Conservation (phyloP, 2,329 filamentous ascomycete species). For the Davidsoniella virescens region DNA sequence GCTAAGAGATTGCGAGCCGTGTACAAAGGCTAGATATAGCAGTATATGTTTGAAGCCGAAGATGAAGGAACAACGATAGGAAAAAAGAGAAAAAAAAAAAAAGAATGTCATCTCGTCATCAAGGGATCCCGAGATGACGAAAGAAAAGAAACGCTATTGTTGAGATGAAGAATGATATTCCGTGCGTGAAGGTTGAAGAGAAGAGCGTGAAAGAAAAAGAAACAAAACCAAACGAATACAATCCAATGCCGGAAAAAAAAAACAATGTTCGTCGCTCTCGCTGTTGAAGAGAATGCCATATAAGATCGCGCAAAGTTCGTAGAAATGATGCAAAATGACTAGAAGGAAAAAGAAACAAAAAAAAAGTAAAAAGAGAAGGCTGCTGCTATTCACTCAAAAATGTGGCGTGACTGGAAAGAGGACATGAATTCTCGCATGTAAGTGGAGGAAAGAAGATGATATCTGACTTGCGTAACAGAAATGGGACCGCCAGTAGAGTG, state of each 20-base stretch:
- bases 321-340: slow-evolving; percentile 2
- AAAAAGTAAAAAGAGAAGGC: slow-evolving; percentile 7
- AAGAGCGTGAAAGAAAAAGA: neutral
- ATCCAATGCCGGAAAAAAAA: slow-evolving; percentile 10
- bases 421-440: neutral
- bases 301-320: slow-evolving; percentile 9
- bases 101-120: too few species aligned
- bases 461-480: neutral
- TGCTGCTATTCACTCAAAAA: neutral
- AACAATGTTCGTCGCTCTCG: slow-evolving; percentile 13
- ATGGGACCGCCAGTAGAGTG: too few species aligned
- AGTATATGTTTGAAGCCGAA: slow-evolving; percentile 19
- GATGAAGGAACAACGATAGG: slow-evolving; percentile 17
- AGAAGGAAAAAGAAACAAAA: slow-evolving; percentile 4
- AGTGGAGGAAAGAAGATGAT: neutral
- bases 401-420: neutral
- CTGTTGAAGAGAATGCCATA: slow-evolving; percentile 14
- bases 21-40: slow-evolving; percentile 15
- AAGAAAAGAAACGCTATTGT: too few species aligned
- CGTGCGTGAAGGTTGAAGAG: too few species aligned
- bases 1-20: slow-evolving; percentile 4
- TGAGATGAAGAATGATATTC: too few species aligned
- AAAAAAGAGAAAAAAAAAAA: slow-evolving; percentile 12
- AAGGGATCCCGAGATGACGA: too few species aligned
- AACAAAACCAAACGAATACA: neutral